Evolutionary conservation across 2,329 filamentous ascomycete genomes (phyloP).

Genomic region (Ophiocordyceps polyrhachis-furcata): DNA sequence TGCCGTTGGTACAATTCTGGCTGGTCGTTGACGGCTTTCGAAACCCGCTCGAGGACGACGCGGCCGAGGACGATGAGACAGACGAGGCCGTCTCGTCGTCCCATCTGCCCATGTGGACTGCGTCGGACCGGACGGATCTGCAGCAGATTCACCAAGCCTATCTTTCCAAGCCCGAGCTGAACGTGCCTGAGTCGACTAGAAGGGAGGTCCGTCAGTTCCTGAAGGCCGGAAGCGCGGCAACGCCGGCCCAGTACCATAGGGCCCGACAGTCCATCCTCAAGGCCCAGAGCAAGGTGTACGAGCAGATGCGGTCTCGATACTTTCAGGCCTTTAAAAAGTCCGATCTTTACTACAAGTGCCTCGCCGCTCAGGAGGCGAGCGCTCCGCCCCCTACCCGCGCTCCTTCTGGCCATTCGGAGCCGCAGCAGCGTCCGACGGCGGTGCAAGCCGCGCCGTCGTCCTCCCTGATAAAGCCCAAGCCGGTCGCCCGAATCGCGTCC

Average conservation of each 20-base stretch:
- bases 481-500: constrained; percentile 19
- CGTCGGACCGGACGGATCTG: constrained; percentile 72
- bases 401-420: not conserved
- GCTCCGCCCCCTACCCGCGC: constrained; percentile 10
- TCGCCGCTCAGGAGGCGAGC: constrained; percentile 62
- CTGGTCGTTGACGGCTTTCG: constrained; percentile 93
- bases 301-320: constrained; percentile 64
- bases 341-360: constrained; percentile 88
- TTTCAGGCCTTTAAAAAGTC: constrained; percentile 81
- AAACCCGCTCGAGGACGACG: constrained; percentile 74
- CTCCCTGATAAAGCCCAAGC: constrained; percentile 23
- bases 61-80: constrained; percentile 37
- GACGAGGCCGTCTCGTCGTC: constrained; percentile 31
- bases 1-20: constrained; percentile 94
- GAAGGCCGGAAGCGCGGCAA: constrained; percentile 55
- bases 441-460: constrained; percentile 17
- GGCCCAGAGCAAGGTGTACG: constrained; percentile 66
- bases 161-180: constrained; percentile 62
- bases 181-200: constrained; percentile 51
- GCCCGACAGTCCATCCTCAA: constrained; percentile 66
- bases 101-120: constrained; percentile 51
- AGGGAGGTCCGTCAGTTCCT: constrained; percentile 60
- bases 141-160: constrained; percentile 87
- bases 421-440: constrained; percentile 6
- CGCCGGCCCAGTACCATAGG: constrained; percentile 61